phyloP scores from a whole-genome alignment of 352 stramenopile species.

The Phytophthora aleatoria region DNA sequence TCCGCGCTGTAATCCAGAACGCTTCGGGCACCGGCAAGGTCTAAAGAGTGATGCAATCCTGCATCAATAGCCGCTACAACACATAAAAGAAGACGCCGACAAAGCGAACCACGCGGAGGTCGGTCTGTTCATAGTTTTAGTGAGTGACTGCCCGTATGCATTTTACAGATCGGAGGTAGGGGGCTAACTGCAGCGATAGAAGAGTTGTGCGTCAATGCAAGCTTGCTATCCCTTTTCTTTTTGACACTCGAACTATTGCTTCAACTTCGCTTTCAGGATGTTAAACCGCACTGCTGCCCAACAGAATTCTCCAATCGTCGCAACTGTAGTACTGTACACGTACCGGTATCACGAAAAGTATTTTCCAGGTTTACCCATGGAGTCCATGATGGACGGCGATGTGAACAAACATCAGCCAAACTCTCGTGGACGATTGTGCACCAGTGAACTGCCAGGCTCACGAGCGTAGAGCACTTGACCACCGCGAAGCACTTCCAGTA shows the following conservation, averaged over 20 bases:
- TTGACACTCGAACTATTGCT: not conserved
- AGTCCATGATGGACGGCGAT: too few relatives aligned
- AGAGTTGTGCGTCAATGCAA: slow-evolving; percentile 30
- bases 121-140: slow-evolving; percentile 33
- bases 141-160: slow-evolving; percentile 23
- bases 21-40: slow-evolving; percentile 36
- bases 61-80: not conserved
- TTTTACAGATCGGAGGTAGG: slow-evolving; percentile 16
- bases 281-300: too few relatives aligned
- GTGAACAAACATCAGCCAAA: too few relatives aligned
- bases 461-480: too few relatives aligned
- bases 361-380: too few relatives aligned
- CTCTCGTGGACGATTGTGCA: too few relatives aligned
- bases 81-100: slow-evolving; percentile 14
- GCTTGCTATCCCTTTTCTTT: slow-evolving; percentile 20
- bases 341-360: too few relatives aligned
- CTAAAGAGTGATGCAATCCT: slow-evolving; percentile 19
- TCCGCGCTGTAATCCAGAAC: slow-evolving; percentile 69
- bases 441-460: too few relatives aligned
- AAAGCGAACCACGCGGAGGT: not conserved
- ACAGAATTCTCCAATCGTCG: too few relatives aligned
- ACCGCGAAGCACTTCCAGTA: too few relatives aligned
- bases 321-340: too few relatives aligned
- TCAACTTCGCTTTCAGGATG: too few relatives aligned
- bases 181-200: slow-evolving; percentile 21